Evolutionary conservation across 352 stramenopile genomes (phyloP), one percentile per base, ranked within the genome.

Genomic region (Phytophthora boehmeriae): DNA sequence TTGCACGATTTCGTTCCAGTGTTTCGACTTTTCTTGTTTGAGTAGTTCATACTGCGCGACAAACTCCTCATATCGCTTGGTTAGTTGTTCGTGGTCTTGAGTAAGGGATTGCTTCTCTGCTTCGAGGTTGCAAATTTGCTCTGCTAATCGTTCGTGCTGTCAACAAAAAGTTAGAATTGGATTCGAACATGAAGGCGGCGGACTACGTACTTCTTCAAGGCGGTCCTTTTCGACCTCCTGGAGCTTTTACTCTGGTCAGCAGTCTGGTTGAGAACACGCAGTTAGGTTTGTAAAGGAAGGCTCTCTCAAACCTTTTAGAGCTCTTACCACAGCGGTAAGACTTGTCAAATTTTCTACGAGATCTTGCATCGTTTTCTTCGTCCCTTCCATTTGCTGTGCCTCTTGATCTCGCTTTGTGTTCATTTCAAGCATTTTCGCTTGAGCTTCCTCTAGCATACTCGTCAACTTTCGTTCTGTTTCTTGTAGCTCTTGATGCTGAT

Each of bases 1-100:
- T 17, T 76, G 52, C 22, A 90, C 76, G 59, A 90, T 89, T 30
- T 92, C 82, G 43, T 87, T 91, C 76, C 73, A 88, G 38, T 88
- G 78, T 38, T 81, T 80, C 8, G 77, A 72, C 41, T 90, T 89
- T 47, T 89, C 78, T 17, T 75, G 60, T 43, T 92, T 76, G 13
- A 89, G 55, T 14, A 75, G 20, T 22, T 90, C 78, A 36, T 79
- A 83, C 38, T 85, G 73, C 9, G 69, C 72, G 0, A 84, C 16
- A 25, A 86, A 72, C 11, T 76, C 66, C 44, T 80, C 69, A 10
- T 88, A 75, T 44, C 80, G 73, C 22, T 71, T 41, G 1, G 66
- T 61, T 14, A 86, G 52, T 25, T 76, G 66, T 8, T 76, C 65
- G 36, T 81, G 72, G 25, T 86, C 66, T 10, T 79, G 62, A 6